Base-by-base conservation (phyloP, 352 stramenopile genomes). In the Phytophthora aleatoria region DNA sequence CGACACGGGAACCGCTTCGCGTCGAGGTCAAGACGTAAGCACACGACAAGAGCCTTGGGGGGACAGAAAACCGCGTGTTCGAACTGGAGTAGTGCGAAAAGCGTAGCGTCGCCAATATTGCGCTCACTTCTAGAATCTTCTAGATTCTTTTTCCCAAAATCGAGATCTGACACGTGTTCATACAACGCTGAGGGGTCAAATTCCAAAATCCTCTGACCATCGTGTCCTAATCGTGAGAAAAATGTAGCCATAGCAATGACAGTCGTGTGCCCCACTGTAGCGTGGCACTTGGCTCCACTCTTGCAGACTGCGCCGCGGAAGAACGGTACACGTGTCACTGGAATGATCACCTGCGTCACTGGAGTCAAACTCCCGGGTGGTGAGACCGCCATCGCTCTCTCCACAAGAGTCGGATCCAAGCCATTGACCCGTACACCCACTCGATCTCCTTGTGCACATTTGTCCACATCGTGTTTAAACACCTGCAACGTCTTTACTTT, bases 401-500 rank as follows among this genome's bases (percentile, higher is more conserved):
- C 85, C 10, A 95, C 67, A 3, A 83, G 64, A 20, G 74, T 64
- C 27, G 82, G 65, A 52, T 95, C 83, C 3, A 91, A 57, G 1
- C 76, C 81, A 31, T 83, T 82, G 33, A 99, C 87, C 39, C 96
- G 98, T 26, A 99, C 79, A 3, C 94, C 98, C 5, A 98, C 96
- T 36, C 98, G 87, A 83, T 99, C 98, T 2, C 97, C 98, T 73
- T 98, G 94, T 12, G 70, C 69, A 13, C 83, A 92, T 1, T 28
- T 26, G 31, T 79, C 57, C 4, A 99, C 95, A 24, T 87, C 83
- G 45, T 89, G 79, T 69, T 96, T 93, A 74, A 99, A 99, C 83
- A 99, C 98, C 77, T 99, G 97, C 64, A 99, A 91, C 27, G 86
- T 97, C 69, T 99, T 99, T 57, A 99, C 89, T 69, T 98, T 99